phyloP scores from a whole-genome alignment of 768 basidiomycete species.

The Scleroderma citrinum region DNA sequence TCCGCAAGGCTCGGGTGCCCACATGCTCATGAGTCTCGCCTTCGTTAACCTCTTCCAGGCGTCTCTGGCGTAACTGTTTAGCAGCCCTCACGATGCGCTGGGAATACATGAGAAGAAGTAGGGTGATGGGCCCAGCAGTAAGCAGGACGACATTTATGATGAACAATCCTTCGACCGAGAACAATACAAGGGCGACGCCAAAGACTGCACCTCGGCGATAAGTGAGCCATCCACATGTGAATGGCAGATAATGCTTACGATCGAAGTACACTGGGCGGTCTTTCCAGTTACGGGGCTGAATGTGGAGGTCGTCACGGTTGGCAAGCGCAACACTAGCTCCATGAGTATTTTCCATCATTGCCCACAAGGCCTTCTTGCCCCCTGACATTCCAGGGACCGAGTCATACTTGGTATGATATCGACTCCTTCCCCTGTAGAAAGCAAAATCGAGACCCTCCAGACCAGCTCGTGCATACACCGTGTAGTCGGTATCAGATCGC shows the following conservation, averaged over 20 bases:
- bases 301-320: slow-evolving; percentile 32
- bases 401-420: slow-evolving; percentile 75
- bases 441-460: slow-evolving; percentile 74
- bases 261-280: slow-evolving; percentile 63
- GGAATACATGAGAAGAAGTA: slow-evolving; percentile 40
- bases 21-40: slow-evolving; percentile 4
- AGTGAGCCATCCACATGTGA: background rate
- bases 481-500: slow-evolving; percentile 68
- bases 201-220: slow-evolving; percentile 43
- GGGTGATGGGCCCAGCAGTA: slow-evolving; percentile 53
- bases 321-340: slow-evolving; percentile 52
- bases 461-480: slow-evolving; percentile 51
- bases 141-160: slow-evolving; percentile 55
- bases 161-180: slow-evolving; percentile 46
- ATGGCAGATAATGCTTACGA: slow-evolving; percentile 36
- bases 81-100: slow-evolving; percentile 21
- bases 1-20: slow-evolving; percentile 15
- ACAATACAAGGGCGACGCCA: slow-evolving; percentile 45
- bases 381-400: slow-evolving; percentile 54
- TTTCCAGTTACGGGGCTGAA: slow-evolving; percentile 17
- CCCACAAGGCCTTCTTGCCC: slow-evolving; percentile 58
- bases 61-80: slow-evolving; percentile 11
- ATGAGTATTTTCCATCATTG: slow-evolving; percentile 66
- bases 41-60: slow-evolving; percentile 1
- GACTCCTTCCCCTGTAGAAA: slow-evolving; percentile 68